These are phyloP conservation scores for Pseudozyma thailandica DNA, from an alignment of 1,284 basidiomycete genomes.

Conservation along the genomic window DNA sequence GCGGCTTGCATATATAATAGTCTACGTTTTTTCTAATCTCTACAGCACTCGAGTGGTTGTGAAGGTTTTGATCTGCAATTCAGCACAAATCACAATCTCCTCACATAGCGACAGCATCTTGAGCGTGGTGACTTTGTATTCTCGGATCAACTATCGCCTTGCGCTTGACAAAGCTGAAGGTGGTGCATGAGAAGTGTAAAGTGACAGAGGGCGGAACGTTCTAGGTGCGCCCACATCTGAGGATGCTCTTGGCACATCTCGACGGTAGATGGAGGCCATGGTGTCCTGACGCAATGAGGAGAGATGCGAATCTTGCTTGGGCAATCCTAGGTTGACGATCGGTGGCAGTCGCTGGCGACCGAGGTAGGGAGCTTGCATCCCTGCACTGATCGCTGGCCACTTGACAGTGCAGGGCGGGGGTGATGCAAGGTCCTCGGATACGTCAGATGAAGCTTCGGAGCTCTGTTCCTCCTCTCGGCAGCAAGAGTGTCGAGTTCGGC, in stretches of 20 bases:
- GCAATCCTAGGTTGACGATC: slow-evolving; percentile 21
- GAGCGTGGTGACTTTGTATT: neutral
- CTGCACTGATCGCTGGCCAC: slow-evolving; percentile 5
- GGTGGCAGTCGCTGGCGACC: slow-evolving; percentile 22
- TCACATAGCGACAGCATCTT: no score
- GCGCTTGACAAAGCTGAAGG: slow-evolving; percentile 3
- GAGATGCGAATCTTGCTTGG: slow-evolving; percentile 11
- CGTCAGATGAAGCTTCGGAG: slow-evolving; percentile 21
- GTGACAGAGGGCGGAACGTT: slow-evolving; percentile 25
- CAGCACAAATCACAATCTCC: no score
- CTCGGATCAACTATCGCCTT: slow-evolving; percentile 1
- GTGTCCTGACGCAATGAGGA: slow-evolving; percentile 8
- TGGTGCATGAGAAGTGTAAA: slow-evolving; percentile 28
- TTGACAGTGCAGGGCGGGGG: slow-evolving; percentile 7
- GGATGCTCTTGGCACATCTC: slow-evolving; percentile 1
- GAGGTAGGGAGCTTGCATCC: neutral
- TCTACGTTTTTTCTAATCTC: no score
- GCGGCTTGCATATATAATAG: slow-evolving; percentile 1
- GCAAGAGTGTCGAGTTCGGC: slow-evolving; percentile 28
- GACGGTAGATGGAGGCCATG: slow-evolving; percentile 25
- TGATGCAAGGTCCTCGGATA: slow-evolving; percentile 19
- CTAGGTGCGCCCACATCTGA: slow-evolving; percentile 1
- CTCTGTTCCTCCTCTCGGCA: slow-evolving; percentile 27
- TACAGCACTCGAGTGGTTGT: neutral
- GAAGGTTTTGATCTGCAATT: neutral